phyloP scores from a whole-genome alignment of 2,329 filamentous ascomycete genomes.

The Pestalotiopsis sp. region DNA sequence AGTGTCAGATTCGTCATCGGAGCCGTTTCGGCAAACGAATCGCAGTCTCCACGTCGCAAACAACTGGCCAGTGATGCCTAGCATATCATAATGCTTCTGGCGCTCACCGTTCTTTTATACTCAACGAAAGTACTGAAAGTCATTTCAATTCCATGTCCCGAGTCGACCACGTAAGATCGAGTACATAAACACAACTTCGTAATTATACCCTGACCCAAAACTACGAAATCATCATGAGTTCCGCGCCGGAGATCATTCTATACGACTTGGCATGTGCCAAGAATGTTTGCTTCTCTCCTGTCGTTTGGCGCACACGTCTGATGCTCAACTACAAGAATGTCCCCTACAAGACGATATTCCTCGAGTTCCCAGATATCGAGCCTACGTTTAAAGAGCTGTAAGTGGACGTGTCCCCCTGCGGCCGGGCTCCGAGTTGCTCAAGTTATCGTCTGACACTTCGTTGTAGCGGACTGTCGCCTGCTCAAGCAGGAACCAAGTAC shows the following conservation, averaged over 20 bases:
- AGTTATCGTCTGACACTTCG: constrained; percentile 14
- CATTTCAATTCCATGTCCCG: not conserved
- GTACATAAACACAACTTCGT: not conserved
- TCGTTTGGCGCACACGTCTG: constrained; percentile 43
- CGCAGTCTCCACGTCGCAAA: not conserved
- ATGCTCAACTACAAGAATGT: constrained; percentile 46
- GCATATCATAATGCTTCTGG: not conserved
- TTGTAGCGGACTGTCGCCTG: constrained; percentile 4
- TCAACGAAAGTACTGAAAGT: not conserved
- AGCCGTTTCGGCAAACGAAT: not conserved
- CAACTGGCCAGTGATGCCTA: not conserved
- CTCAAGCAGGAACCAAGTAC: constrained; percentile 27
- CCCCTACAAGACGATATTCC: constrained; percentile 40
- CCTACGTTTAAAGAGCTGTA: constrained; percentile 40
- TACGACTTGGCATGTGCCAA: constrained; percentile 42
- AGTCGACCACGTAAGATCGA: not conserved
- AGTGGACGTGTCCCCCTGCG: not conserved
- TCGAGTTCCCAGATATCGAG: constrained; percentile 45
- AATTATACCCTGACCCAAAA: not conserved
- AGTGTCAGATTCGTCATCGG: not conserved
- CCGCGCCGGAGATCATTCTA: constrained; percentile 36
- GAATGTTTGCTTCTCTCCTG: constrained; percentile 41
- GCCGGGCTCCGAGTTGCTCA: not conserved
- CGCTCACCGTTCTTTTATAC: not conserved
- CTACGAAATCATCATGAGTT: not conserved